These are phyloP conservation scores for Hypsizygus marmoreus DNA, from an alignment of 768 basidiomycete species.

Conservation along the genomic window DNA sequence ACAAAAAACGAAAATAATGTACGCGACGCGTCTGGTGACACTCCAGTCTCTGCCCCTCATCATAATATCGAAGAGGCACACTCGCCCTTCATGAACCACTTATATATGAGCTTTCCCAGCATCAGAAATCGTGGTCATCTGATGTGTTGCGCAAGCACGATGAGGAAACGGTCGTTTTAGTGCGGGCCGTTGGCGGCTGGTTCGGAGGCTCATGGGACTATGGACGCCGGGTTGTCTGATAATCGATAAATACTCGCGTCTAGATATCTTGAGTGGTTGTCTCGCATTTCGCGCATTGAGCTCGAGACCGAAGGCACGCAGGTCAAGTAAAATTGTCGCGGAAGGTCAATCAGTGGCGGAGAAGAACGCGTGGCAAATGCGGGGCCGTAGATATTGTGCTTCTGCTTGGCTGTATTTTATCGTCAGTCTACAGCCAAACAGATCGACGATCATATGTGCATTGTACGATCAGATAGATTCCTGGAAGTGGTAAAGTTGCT, in stretches of 20 bases:
- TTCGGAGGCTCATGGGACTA: no score
- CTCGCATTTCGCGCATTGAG: no score
- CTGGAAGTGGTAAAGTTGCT: conserved; percentile 20
- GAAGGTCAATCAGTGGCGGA: not conserved
- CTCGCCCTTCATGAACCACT: not conserved
- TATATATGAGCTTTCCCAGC: not conserved
- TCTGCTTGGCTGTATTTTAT: not conserved
- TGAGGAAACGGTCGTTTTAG: no score
- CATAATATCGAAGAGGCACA: no score
- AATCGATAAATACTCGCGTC: no score
- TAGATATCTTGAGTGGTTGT: no score
- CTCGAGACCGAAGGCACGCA: no score
- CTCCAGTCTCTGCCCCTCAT: no score
- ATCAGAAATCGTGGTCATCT: not conserved
- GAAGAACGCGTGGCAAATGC: not conserved
- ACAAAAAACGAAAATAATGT: conserved; percentile 5
- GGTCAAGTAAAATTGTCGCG: not conserved
- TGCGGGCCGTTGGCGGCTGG: conserved; percentile 2
- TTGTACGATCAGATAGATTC: conserved; percentile 16
- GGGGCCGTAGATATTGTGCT: no score
- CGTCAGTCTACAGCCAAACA: not conserved
- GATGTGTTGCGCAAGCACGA: not conserved
- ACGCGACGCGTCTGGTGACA: no score
- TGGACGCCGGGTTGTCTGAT: no score
- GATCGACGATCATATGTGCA: not conserved